These are phyloP conservation scores for Babesia ovata DNA, from an alignment of 169 alveolate species.

Conservation along the genomic window DNA sequence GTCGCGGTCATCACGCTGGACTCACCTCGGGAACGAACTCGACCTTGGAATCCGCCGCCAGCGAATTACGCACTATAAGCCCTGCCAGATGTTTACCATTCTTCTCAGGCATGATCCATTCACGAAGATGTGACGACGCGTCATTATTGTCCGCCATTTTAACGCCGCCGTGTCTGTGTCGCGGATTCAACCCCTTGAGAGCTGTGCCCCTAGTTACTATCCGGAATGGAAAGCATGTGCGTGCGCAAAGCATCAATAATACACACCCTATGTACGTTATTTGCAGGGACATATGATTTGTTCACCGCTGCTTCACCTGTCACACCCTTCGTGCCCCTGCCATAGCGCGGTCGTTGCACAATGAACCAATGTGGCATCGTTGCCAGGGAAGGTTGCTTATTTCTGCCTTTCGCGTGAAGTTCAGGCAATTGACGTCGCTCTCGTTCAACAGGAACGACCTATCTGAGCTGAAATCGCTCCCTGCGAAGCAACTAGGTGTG, in stretches of 20 bases:
- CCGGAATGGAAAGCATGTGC: slow-evolving; percentile 26
- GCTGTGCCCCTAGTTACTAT: slow-evolving; percentile 5
- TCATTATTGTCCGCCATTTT: slow-evolving; percentile 18
- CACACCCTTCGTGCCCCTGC: slow-evolving; percentile 4
- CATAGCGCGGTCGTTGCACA: neutral
- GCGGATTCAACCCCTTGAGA: neutral
- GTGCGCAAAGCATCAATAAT: slow-evolving; percentile 20
- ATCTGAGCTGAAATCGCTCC: slow-evolving; percentile 31
- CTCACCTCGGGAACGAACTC: slow-evolving; percentile 80
- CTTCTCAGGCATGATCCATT: slow-evolving; percentile 74
- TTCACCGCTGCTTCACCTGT: neutral
- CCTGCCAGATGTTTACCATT: slow-evolving; percentile 71
- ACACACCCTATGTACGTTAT: neutral
- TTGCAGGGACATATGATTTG: slow-evolving; percentile 4
- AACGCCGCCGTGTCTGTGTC: neutral
- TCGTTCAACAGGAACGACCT: slow-evolving; percentile 6
- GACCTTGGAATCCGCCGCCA: slow-evolving; percentile 71
- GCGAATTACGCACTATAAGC: slow-evolving; percentile 71
- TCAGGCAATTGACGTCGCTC: slow-evolving; percentile 8
- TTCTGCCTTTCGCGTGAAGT: slow-evolving; percentile 7
- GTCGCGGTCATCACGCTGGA: neutral
- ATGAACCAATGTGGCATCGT: neutral
- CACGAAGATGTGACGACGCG: slow-evolving; percentile 50
- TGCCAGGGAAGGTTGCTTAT: neutral
- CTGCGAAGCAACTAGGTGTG: slow-evolving; percentile 63